These are phyloP conservation scores for Edaphochlamys debaryana DNA, from an alignment of 139 green algal species.

Conservation along the genomic window DNA sequence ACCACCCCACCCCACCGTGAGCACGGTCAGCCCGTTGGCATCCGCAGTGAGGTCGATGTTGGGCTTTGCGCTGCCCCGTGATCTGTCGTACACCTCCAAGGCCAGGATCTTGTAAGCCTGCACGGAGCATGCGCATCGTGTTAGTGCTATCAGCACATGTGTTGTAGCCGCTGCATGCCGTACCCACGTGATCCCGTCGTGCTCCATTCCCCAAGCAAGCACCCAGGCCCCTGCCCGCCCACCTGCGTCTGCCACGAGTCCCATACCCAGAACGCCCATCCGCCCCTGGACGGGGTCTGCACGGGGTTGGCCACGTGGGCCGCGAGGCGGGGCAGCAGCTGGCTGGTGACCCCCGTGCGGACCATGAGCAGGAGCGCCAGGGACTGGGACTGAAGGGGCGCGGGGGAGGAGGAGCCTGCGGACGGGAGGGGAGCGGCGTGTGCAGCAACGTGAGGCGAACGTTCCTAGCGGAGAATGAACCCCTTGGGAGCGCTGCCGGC, in stretches of 20 bases:
- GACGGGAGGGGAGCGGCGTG: neutral
- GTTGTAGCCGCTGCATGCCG: too few species aligned
- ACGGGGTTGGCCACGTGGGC: conserved; percentile 25
- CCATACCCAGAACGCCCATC: neutral
- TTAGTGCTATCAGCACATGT: neutral
- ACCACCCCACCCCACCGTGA: too few species aligned
- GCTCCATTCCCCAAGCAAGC: too few species aligned
- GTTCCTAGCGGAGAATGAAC: neutral
- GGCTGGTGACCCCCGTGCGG: neutral
- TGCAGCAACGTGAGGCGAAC: neutral
- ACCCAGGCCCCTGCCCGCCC: neutral
- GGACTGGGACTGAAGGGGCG: conserved; percentile 15
- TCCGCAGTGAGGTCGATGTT: neutral
- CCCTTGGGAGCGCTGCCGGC: neutral
- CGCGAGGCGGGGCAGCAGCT: conserved; percentile 35
- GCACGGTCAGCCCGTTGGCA: neutral
- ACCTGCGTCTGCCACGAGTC: neutral
- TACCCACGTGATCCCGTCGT: too few species aligned
- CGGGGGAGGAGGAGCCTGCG: neutral
- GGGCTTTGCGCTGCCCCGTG: conserved; percentile 1
- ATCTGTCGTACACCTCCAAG: conserved; percentile 55
- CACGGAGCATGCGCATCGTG: neutral
- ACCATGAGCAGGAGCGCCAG: conserved; percentile 41
- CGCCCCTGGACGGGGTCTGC: neutral
- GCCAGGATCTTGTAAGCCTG: conserved; percentile 20